A percentile compares a stretch with the other conserved stretches of the same genome.
phyloP scores from a whole-genome alignment of 1,284 basidiomycete species.

The Erythrobasidium hasegawianum region DNA sequence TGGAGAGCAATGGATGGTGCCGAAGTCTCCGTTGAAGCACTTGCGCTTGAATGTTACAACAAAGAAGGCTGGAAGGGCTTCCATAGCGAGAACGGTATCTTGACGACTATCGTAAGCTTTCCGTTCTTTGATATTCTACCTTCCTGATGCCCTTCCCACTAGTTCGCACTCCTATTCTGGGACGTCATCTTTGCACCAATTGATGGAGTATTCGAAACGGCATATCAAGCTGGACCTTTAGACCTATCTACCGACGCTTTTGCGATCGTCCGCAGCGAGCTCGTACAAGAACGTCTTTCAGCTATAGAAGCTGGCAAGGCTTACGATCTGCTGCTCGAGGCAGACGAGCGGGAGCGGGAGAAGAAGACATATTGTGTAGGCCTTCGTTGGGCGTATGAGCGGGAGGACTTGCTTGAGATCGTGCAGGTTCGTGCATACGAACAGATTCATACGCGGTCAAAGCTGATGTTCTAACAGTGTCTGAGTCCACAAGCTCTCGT shows the following conservation, averaged over 20 bases:
- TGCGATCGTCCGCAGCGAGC: constrained; percentile 60
- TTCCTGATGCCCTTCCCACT: too few relatives aligned
- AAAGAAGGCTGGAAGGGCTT: constrained; percentile 78
- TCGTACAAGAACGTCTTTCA: constrained; percentile 65
- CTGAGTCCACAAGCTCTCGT: constrained; percentile 67
- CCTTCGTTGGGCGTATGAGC: constrained; percentile 78
- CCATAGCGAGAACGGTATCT: constrained; percentile 83
- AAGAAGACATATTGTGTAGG: constrained; percentile 78
- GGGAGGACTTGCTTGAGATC: constrained; percentile 73
- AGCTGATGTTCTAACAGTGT: too few relatives aligned
- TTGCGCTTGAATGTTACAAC: constrained; percentile 79
- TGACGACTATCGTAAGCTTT: constrained; percentile 71
- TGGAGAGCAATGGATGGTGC: constrained; percentile 66
- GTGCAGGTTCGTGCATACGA: too few relatives aligned
- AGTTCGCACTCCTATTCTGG: constrained; percentile 87
- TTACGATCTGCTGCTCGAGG: constrained; percentile 58
- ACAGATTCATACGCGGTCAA: too few relatives aligned
- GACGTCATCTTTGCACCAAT: constrained; percentile 76
- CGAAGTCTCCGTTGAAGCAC: constrained; percentile 77
- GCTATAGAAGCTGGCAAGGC: constrained; percentile 63
- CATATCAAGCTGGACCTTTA: constrained; percentile 85
- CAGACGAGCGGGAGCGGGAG: constrained; percentile 66
- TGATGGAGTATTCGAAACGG: constrained; percentile 90
- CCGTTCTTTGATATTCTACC: too few relatives aligned
- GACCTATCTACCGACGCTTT: constrained; percentile 90